phyloP scores from a whole-genome alignment of 1,139 yeast genomes.

The Magnusiomyces sp. region DNA sequence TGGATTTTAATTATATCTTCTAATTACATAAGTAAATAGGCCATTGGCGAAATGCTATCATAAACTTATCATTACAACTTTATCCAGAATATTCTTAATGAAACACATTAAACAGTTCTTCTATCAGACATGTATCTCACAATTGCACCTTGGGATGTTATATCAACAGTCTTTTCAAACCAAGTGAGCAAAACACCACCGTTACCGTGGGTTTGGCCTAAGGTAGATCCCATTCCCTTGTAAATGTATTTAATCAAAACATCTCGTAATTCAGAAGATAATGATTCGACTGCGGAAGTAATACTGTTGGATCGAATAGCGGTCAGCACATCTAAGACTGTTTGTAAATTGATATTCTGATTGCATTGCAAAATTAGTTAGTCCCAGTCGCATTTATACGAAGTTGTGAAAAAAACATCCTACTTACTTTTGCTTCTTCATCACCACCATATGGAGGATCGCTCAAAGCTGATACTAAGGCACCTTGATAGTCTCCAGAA shows the following conservation, averaged over 20 bases:
- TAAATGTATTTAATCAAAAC: slow-evolving; percentile 77
- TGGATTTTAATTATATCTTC: no score
- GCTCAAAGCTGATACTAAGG: slow-evolving; percentile 54
- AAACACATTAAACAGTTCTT: slow-evolving; percentile 62
- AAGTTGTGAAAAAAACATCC: neutral
- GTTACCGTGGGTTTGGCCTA: slow-evolving; percentile 62
- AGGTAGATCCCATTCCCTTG: slow-evolving; percentile 69
- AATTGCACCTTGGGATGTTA: slow-evolving; percentile 83
- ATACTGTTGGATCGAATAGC: slow-evolving; percentile 72
- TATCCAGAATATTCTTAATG: no score
- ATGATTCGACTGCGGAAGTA: slow-evolving; percentile 46
- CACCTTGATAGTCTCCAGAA: slow-evolving; percentile 63
- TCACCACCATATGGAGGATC: slow-evolving; percentile 81
- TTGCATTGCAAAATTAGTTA: neutral
- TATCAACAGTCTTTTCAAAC: slow-evolving; percentile 84
- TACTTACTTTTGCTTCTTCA: slow-evolving; percentile 41
- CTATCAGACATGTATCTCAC: slow-evolving; percentile 81
- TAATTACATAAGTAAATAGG: no score
- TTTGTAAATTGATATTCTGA: slow-evolving; percentile 38
- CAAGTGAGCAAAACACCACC: slow-evolving; percentile 82
- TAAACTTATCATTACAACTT: no score
- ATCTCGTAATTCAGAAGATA: slow-evolving; percentile 62
- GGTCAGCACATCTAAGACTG: slow-evolving; percentile 68
- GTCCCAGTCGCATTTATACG: neutral
- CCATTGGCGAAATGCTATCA: no score